A percentile compares a stretch with the other conserved stretches of the same genome.
These are phyloP conservation scores for Scheffersomyces spartinae DNA, from an alignment of 805 yeast species.

Conservation along the genomic window DNA sequence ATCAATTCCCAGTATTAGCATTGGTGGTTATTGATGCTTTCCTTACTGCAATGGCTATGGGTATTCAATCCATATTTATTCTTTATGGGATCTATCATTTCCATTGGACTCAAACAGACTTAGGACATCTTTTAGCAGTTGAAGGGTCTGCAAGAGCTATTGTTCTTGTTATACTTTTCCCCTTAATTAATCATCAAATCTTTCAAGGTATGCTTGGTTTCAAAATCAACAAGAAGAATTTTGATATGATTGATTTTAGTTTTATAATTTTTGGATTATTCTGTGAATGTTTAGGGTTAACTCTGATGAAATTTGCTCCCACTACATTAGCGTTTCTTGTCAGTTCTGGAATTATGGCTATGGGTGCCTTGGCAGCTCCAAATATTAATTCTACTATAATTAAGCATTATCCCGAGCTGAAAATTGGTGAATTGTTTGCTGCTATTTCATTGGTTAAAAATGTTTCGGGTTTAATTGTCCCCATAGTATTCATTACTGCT, in stretches of 20 bases:
- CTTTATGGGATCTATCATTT: constrained; percentile 44
- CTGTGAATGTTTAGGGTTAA: constrained; percentile 27
- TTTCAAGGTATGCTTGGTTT: constrained; percentile 20
- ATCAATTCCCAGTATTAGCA: constrained; percentile 30
- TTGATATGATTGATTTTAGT: constrained; percentile 42
- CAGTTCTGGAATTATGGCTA: constrained; percentile 26
- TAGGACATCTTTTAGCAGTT: constrained; percentile 46
- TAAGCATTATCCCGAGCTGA: constrained; percentile 48
- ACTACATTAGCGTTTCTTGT: constrained; percentile 16
- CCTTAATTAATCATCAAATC: constrained; percentile 28
- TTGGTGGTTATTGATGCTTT: constrained; percentile 38
- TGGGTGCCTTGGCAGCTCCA: constrained; percentile 45
- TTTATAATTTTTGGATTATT: constrained; percentile 23
- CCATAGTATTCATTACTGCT: too few relatives aligned
- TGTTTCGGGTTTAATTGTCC: constrained; percentile 33
- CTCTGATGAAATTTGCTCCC: constrained; percentile 19
- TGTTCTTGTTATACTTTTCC: constrained; percentile 39
- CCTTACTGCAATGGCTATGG: constrained; percentile 25
- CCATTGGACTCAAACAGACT: constrained; percentile 39
- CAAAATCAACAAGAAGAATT: constrained; percentile 21
- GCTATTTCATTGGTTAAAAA: constrained; percentile 53
- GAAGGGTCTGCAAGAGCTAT: constrained; percentile 39
- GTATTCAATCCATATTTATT: constrained; percentile 30
- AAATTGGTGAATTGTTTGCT: constrained; percentile 64
- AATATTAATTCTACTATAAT: constrained; percentile 46